Percentiles rank a stretch among this genome's conserved stretches.
Evolutionary conservation across 208 protist species (phyloP).

Genomic region (Leishmania aethiopica): DNA sequence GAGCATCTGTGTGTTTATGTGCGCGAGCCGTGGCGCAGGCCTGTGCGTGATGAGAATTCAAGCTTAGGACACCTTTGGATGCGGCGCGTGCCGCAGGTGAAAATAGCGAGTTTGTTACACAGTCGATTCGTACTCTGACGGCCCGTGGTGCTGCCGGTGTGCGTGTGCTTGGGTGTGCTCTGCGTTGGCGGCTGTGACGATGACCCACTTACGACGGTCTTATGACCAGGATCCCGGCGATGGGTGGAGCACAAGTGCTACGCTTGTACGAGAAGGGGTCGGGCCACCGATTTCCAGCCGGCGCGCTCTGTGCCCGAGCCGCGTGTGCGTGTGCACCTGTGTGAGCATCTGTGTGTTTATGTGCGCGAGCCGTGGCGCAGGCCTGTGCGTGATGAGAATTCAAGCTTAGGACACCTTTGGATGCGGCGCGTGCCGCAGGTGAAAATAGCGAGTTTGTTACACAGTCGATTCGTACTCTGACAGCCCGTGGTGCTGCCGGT

Average conservation of each 20-base stretch:
- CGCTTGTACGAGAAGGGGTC: not conserved
- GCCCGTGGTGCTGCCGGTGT: constrained; percentile 1
- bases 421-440: constrained; percentile 39
- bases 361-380: not conserved
- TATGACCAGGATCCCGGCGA: too few species aligned
- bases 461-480: constrained; percentile 61
- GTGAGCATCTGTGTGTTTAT: too few species aligned
- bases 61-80: constrained; percentile 70
- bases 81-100: constrained; percentile 37
- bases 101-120: constrained; percentile 45
- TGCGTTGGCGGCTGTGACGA: too few species aligned
- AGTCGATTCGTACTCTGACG: constrained; percentile 59
- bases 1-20: not conserved
- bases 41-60: constrained; percentile 40
- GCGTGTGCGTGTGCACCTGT: not conserved
- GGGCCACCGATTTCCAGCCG: constrained; percentile 28
- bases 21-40: not conserved
- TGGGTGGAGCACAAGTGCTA: constrained; percentile 12
- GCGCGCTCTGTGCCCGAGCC: constrained; percentile 9
- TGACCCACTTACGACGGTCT: too few species aligned
- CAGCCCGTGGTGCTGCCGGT: not conserved
- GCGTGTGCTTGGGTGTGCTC: too few species aligned
- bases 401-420: constrained; percentile 69
- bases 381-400: constrained; percentile 34
- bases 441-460: constrained; percentile 48